Evolutionary conservation across 1,284 basidiomycete species (phyloP), one percentile per base, ranked within the genome.

Genomic region (Golubevia sp.): DNA sequence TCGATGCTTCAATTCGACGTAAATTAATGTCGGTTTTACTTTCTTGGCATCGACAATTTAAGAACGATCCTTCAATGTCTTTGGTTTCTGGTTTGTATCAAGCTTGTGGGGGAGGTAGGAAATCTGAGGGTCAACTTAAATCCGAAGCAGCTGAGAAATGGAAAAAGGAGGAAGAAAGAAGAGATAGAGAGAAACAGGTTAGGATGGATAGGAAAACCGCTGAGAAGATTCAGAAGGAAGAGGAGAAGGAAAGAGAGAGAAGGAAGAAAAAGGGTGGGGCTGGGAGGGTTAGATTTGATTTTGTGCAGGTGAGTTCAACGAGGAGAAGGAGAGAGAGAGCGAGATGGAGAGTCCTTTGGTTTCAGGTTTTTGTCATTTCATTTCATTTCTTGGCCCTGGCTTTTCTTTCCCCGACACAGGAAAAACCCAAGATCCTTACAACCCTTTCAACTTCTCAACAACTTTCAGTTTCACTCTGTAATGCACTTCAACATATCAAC

Each of bases 21-120:
- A 77, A 80, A 62, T 69, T 83, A 50, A 82, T 83, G 80, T 63
- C 71, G 1, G 71, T 82, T 3, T 61, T 83, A 6, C 66, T 72
- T 26, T 74, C 71, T 5, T 83, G 80, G 80, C 70, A 78, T 50
- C 62, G 67, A 23, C 74, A 79, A 55, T 82, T 75, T 68, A 74
- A 74, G 59, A 61, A 68, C 21, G 80, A 82, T 55, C 74, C 79
- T 1, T 60, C 64, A 23, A 80, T 80, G 76, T 59, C 58, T 24
- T 44, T 64, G 52, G 76, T 79, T 50, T 63, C 77, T 2, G 71
- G 73, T 7, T 71, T 83, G 54, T 83, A 82, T 44, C 67, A 61
- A 13, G 73, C 74, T 21, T 82, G 79, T 57, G 80, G 80, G n/a
- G 80, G 80, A 26, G 79, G 74, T 23, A 66, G 62, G 21, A 71